Evolutionary conservation across 257 asterid species (phyloP).

Genomic region (Parsonsia alboflavescens): DNA sequence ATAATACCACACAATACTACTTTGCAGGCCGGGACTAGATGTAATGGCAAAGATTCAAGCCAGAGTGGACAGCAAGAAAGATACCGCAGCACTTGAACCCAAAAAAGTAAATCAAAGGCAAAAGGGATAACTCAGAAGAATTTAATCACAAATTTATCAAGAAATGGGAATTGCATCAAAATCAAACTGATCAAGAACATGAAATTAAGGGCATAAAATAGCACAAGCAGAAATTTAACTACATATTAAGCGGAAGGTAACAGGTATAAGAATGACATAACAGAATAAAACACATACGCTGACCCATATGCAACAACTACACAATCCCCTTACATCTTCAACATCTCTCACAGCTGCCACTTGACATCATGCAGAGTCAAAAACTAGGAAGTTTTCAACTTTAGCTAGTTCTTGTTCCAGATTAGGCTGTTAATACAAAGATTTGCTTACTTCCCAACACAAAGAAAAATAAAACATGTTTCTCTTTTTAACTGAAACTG

Average conservation of each 20-base stretch:
- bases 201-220: neutral
- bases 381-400: slow-evolving; percentile 5
- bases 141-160: neutral
- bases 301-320: neutral
- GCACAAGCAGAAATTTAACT: neutral
- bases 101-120: no score
- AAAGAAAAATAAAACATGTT: neutral
- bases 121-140: no score
- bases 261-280: neutral
- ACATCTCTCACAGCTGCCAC: neutral
- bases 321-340: neutral
- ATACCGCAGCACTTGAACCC: neutral
- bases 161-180: neutral
- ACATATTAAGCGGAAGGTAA: neutral
- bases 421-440: no score
- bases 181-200: neutral
- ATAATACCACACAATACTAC: no score
- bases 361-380: neutral
- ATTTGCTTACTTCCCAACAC: no score
- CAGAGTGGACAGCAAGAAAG: no score
- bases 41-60: no score
- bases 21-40: no score
- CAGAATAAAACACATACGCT: slow-evolving; percentile 9
- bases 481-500: neutral
- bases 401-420: neutral